phyloP scores from a whole-genome alignment of 2,329 filamentous ascomycete genomes.

The Graphiopsis chlorocephala region DNA sequence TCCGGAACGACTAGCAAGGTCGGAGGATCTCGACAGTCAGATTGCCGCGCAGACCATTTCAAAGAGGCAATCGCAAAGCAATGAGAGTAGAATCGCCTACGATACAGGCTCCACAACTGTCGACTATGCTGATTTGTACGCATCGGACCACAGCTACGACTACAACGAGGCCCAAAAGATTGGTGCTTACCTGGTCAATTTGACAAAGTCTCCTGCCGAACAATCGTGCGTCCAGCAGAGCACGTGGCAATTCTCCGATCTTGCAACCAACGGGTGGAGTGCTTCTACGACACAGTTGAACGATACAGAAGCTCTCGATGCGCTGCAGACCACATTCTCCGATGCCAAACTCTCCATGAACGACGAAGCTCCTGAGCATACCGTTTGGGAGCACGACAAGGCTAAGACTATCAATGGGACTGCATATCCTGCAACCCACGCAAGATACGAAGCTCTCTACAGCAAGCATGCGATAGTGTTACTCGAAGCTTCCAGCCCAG shows the following conservation, averaged over 20 bases:
- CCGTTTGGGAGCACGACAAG: not conserved
- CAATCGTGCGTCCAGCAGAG: not conserved
- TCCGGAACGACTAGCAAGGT: not conserved
- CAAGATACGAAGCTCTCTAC: not conserved
- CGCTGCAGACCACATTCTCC: not conserved
- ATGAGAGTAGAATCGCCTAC: not conserved
- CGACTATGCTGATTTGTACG: not conserved
- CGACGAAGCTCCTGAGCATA: not conserved
- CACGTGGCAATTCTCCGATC: not conserved
- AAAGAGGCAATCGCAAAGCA: not conserved
- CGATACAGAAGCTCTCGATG: not conserved
- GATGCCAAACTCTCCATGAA: not conserved
- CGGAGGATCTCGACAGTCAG: not conserved
- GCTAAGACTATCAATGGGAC: not conserved
- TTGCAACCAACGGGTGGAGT: not conserved
- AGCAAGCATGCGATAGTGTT: not conserved
- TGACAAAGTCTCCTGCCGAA: not conserved
- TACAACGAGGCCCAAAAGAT: not conserved
- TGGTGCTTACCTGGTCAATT: not conserved
- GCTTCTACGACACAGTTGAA: not conserved
- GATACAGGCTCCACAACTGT: not conserved
- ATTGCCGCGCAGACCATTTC: not conserved
- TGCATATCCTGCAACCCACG: not conserved
- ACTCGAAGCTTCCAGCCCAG: not conserved
- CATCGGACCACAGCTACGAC: not conserved